Evolutionary conservation across 2,329 filamentous ascomycete species (phyloP).

Genomic region (Curvularia sp.): DNA sequence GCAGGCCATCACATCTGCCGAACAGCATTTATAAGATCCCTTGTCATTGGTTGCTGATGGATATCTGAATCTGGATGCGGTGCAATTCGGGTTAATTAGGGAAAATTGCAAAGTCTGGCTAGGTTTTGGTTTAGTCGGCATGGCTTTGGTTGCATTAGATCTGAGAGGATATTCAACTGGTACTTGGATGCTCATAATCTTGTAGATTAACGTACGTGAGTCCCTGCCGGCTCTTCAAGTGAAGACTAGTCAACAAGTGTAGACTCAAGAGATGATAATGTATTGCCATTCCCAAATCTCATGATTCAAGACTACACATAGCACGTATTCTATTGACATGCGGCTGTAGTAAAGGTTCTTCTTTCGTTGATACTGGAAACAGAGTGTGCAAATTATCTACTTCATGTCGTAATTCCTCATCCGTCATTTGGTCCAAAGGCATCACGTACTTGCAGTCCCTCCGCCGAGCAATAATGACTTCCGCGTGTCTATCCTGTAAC

Average conservation of each 20-base stretch:
- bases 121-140: neutral
- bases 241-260: neutral
- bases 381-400: slow-evolving; percentile 13
- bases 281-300: neutral
- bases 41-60: neutral
- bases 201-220: neutral
- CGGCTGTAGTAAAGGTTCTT: slow-evolving; percentile 2
- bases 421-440: neutral
- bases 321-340: slow-evolving; percentile 10
- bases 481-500: slow-evolving; percentile 10
- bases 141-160: neutral
- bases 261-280: neutral
- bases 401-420: slow-evolving; percentile 7
- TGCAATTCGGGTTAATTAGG: neutral
- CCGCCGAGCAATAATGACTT: slow-evolving; percentile 13
- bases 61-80: neutral
- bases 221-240: too few species aligned
- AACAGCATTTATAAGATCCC: neutral
- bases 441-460: slow-evolving; percentile 7
- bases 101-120: neutral
- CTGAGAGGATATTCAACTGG: neutral
- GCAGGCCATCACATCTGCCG: neutral
- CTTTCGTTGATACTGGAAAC: slow-evolving; percentile 7
- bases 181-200: neutral
- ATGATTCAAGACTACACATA: neutral